Base-by-base conservation (phyloP, 2,329 filamentous ascomycete genomes). In the Ophiocordyceps australis region DNA sequence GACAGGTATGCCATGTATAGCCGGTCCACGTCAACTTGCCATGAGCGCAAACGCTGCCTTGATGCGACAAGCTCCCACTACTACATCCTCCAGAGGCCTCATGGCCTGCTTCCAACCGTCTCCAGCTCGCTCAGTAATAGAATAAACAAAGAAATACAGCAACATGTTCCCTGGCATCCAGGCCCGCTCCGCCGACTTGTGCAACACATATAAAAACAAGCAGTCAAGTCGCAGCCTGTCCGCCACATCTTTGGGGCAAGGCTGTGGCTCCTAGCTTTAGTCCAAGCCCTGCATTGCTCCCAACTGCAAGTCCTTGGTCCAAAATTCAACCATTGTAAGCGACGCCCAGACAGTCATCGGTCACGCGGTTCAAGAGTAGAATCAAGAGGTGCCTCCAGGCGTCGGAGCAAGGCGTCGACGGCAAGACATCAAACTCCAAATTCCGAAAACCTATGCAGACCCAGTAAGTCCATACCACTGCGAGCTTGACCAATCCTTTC, bases 401-500 rank as follows among this genome's bases (percentile, higher is more conserved):
- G 25, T 18, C 17, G 32, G 30, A 38, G 40, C 38, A 36, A 40
- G 41, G 40, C 38, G 39, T 35, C 38, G 40, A 37, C 40, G 18
- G 45, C 45, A 45, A 42, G 39, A 50, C 47, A 50, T 49, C 46
- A 50, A 52, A 50, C 47, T 51, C 50, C 48, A 49, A 40, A 50
- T 45, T 47, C 46, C 43, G 45, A 47, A 39, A 48, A 51, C 43
- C 43, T 43, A 46, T 48, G 45, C 43, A 49, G 30, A 30, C 39
- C 38, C 34, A 37, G 33, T 43, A 40, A 39, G 36, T 35, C 40
- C 31, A 39, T 37, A 38, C 38, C 46, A 39, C 39, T 37, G 35
- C 37, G 40, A 40, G 40, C 39, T 35, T 38, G 37, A 34, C 35
- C 38, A 24, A 41, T 42, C 39, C 41, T 38, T 36, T 37, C 41